Base-by-base conservation (phyloP, 1,139 yeast genomes). In the Saccharomyces hybrid region DNA sequence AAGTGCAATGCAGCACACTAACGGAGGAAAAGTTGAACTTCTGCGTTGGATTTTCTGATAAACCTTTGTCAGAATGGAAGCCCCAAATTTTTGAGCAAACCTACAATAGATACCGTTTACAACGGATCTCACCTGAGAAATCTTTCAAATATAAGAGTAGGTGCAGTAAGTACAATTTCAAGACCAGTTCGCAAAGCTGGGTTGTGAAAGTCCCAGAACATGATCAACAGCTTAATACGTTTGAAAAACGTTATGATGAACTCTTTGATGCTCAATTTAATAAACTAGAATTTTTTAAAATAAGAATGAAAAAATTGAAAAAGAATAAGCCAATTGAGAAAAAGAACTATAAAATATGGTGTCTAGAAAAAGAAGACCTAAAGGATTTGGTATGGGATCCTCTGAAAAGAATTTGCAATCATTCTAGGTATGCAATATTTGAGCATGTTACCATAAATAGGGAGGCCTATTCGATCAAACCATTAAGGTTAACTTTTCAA, bases 371-470 rank as follows among this genome's bases (percentile, higher is more conserved):
- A 46, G 51, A 46, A 3, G 48, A 49, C 14, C 9, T 60, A 28
- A 60, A 54, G 44, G 29, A 46, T 5, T 47, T 62, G 46, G 52
- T 55, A 8, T 63, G 67, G 67, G 52, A 61, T 42, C 67, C 67
- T 11, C 57, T 64, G 38, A 50, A 50, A 29, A 46, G 42, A 11
- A 31, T 50, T 6, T 16, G n/a, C 26, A 38, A 13, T 32, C 13
- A 3, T 28, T 47, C 32, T 29, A 16, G 5, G 47, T 16, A 38
- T 1, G 46, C 28, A 32, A n/a, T 49, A n/a, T 19, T 27, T 11
- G 25, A 5, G 2, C 27, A 29, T 11, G 52, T 53, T n/a, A 32
- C 19, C 7, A 32, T 49, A 27, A 14, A 11, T 16, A 8, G 29
- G 13, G 13, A 28, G 13, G 29, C 3, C 6, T 41, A 47, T 14